These are phyloP conservation scores for Vaccinium myrtillus DNA, from an alignment of 148 eudicot species.

Conservation along the genomic window DNA sequence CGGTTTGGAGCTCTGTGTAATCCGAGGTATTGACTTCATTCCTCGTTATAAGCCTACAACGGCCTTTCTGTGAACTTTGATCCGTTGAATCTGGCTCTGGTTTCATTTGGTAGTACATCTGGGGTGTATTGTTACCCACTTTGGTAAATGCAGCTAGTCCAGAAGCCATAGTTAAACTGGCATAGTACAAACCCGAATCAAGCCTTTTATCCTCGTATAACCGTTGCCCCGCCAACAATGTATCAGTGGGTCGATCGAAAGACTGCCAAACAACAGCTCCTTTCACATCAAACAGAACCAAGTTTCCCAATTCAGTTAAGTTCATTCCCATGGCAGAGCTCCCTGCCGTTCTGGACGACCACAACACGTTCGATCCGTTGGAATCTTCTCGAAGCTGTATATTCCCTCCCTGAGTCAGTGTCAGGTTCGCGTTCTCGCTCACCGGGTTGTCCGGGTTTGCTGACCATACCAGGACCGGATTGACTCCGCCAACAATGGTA, in stretches of 20 bases:
- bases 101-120: slow-evolving; percentile 14
- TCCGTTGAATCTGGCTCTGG: neutral
- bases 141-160: slow-evolving; percentile 9
- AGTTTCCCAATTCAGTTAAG: slow-evolving; percentile 14
- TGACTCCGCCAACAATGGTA: slow-evolving; percentile 5
- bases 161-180: neutral
- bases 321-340: slow-evolving; percentile 11
- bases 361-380: neutral
- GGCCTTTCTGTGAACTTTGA: neutral
- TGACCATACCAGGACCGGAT: slow-evolving; percentile 8
- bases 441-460: slow-evolving; percentile 7
- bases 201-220: neutral
- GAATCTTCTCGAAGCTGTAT: neutral
- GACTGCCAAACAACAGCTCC: slow-evolving; percentile 17
- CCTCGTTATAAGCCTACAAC: neutral
- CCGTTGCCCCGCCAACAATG: slow-evolving; percentile 16
- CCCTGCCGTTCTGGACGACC: neutral
- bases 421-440: neutral
- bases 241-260: slow-evolving; percentile 15
- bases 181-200: slow-evolving; percentile 10
- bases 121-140: neutral
- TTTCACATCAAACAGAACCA: slow-evolving; percentile 11
- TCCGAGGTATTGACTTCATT: neutral
- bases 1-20: slow-evolving; percentile 4
- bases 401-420: neutral